A percentile compares a stretch with the other conserved stretches of the same genome.
These are phyloP conservation scores for Cystobasidium pallidum DNA, from an alignment of 1,284 basidiomycete species.

Conservation along the genomic window DNA sequence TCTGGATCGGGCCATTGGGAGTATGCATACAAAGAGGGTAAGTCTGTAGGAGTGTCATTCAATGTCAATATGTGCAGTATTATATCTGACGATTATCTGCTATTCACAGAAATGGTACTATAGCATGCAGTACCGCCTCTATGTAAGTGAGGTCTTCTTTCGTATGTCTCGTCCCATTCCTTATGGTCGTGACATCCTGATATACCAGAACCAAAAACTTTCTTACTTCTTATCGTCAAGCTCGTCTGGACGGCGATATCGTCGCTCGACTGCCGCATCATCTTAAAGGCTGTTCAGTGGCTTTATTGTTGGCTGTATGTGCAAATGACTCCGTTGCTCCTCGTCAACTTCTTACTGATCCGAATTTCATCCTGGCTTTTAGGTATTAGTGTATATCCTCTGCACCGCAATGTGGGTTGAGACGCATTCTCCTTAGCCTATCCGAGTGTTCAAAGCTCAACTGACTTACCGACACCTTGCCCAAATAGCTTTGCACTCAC, in stretches of 20 bases:
- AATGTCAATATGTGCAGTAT: too few species aligned
- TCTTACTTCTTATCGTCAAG: constrained; percentile 23
- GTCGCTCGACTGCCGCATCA: neutral
- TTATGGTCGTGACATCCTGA: too few species aligned
- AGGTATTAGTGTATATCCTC: constrained; percentile 2
- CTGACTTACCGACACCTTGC: neutral
- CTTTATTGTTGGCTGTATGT: constrained; percentile 26
- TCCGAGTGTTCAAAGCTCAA: neutral
- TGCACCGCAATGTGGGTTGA: neutral
- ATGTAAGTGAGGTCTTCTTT: constrained; percentile 1
- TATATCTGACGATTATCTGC: neutral
- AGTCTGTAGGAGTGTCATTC: neutral
- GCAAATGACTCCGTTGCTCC: too few species aligned
- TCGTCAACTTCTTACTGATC: neutral
- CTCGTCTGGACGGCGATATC: constrained; percentile 14
- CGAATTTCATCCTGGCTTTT: too few species aligned
- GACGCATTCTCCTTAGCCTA: too few species aligned
- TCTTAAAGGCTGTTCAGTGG: constrained; percentile 11
- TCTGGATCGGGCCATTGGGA: constrained; percentile 33
- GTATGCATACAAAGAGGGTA: constrained; percentile 28
- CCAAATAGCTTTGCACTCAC: neutral
- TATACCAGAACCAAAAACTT: constrained; percentile 26
- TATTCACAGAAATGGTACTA: constrained; percentile 16
- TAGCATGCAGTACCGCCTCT: constrained; percentile 28
- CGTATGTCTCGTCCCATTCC: neutral